phyloP scores from a whole-genome alignment of 2,329 filamentous ascomycete species.

The Penicillium occitanis region DNA sequence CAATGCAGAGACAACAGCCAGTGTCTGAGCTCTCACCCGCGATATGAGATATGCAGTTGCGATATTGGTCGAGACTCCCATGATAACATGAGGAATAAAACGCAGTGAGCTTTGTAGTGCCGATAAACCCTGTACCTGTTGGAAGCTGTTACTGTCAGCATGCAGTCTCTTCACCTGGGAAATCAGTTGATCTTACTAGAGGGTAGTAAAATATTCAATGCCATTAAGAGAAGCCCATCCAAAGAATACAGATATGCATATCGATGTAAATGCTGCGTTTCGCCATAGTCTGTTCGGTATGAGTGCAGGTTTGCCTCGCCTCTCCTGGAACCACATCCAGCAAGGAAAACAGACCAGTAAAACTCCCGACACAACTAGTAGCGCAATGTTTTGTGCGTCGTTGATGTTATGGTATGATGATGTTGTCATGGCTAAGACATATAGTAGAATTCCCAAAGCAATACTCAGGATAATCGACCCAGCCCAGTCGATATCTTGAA shows the following conservation, averaged over 20 bases:
- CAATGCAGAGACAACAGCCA: conserved; percentile 39
- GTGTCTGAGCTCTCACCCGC: conserved; percentile 43
- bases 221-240: neutral
- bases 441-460: conserved; percentile 50
- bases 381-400: conserved; percentile 25
- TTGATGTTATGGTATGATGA: neutral
- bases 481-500: conserved; percentile 48
- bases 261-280: conserved; percentile 29
- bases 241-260: neutral
- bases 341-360: conserved; percentile 30
- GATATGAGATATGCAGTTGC: conserved; percentile 50
- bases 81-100: conserved; percentile 46
- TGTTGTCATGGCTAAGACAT: conserved; percentile 34
- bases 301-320: conserved; percentile 26
- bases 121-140: conserved; percentile 49
- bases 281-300: conserved; percentile 37
- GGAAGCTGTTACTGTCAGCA: conserved; percentile 33
- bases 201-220: neutral
- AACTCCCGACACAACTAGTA: conserved; percentile 30
- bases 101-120: conserved; percentile 47
- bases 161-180: neutral
- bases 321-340: conserved; percentile 29
- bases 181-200: neutral
- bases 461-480: conserved; percentile 47
- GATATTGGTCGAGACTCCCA: conserved; percentile 41